Evolutionary conservation across 345 rosid species (phyloP).

Genomic region (Xanthoceras sorbifolium): DNA sequence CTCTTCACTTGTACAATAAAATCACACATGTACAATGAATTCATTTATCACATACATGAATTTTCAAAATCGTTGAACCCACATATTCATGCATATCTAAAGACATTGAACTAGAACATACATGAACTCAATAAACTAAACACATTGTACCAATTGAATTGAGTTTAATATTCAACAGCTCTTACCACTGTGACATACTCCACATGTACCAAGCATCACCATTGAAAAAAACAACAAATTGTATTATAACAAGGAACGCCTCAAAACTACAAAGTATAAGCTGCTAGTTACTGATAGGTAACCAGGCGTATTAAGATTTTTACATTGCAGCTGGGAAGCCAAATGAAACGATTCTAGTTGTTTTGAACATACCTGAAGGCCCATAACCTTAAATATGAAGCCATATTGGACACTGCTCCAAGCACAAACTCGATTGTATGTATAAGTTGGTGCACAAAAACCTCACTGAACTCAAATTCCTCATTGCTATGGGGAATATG

Average conservation of each 20-base stretch:
- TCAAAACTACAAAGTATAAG: not conserved
- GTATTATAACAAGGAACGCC: not conserved
- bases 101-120: no score
- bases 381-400: conserved; percentile 69
- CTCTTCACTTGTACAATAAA: no score
- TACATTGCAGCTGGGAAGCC: not conserved
- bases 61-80: no score
- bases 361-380: conserved; percentile 86
- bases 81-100: no score
- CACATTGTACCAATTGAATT: no score
- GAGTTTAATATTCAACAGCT: no score
- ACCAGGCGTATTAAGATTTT: conserved; percentile 7
- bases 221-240: not conserved
- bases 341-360: no score
- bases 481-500: conserved; percentile 45
- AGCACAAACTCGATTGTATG: conserved; percentile 70
- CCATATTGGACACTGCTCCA: conserved; percentile 76
- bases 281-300: not conserved
- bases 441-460: conserved; percentile 68
- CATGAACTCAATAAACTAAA: no score
- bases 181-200: no score
- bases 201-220: not conserved
- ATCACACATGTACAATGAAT: no score
- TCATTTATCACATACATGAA: no score
- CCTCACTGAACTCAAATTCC: conserved; percentile 71